Conservation (phyloP, 257 asterid species). For the Solanum habrochaites region DNA sequence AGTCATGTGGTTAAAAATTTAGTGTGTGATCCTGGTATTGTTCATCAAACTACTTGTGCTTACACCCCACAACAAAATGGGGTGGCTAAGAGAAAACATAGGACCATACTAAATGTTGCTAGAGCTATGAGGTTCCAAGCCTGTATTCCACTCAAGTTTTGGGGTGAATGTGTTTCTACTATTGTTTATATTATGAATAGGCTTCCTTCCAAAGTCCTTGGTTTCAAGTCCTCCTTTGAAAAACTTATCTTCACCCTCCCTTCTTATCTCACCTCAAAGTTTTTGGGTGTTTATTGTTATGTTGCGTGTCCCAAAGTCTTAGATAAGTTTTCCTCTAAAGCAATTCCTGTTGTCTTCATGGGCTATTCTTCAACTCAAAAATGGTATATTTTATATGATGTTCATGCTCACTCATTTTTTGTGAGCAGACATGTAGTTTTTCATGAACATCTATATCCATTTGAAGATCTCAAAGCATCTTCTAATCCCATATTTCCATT, state of each 20-base stretch:
- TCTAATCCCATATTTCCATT: not conserved
- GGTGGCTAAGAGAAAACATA: not conserved
- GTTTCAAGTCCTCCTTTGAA: not conserved
- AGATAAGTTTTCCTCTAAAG: not conserved
- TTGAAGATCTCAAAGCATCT: not conserved
- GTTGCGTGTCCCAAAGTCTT: not conserved
- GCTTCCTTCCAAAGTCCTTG: too few relatives aligned
- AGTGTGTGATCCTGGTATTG: not conserved
- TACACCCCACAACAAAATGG: not conserved
- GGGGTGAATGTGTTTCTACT: not conserved
- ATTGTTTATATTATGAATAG: too few relatives aligned
- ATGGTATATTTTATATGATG: not conserved
- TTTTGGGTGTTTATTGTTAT: too few relatives aligned
- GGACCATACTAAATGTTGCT: not conserved
- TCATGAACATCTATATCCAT: not conserved
- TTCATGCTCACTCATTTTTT: not conserved
- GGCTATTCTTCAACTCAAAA: not conserved
- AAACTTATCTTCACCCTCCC: not conserved
- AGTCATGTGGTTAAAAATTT: not conserved
- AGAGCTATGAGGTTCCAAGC: not conserved
- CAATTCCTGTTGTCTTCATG: too few relatives aligned
- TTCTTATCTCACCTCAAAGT: not conserved
- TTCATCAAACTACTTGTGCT: not conserved
- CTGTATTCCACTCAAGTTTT: not conserved
- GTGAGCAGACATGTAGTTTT: not conserved